phyloP scores from a whole-genome alignment of 192 early-diverging fungal genomes.

The Coemansia sp. region DNA sequence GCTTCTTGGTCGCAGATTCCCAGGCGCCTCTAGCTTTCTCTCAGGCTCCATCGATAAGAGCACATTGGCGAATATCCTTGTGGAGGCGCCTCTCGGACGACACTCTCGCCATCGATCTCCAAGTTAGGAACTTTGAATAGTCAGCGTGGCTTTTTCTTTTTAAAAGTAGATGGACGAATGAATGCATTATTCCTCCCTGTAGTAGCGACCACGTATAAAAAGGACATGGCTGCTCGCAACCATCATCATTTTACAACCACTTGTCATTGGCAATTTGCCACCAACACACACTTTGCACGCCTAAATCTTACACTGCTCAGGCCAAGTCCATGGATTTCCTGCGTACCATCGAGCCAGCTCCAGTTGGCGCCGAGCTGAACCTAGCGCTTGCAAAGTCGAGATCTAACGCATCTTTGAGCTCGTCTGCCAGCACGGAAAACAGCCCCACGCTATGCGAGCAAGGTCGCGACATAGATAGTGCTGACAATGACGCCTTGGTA shows the following conservation, averaged over 20 bases:
- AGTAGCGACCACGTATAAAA: background rate
- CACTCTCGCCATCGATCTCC: background rate
- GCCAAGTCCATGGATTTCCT: background rate
- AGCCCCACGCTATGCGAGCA: slow-evolving; percentile 37
- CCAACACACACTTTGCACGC: background rate
- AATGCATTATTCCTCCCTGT: background rate
- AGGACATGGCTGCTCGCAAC: background rate
- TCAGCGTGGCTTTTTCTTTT: background rate
- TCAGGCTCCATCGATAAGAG: slow-evolving; percentile 1
- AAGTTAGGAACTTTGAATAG: background rate
- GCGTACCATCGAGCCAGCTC: background rate
- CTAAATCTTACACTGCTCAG: no score
- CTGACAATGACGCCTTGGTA: slow-evolving; percentile 1
- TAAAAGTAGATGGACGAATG: background rate
- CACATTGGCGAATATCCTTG: background rate
- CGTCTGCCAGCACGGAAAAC: slow-evolving; percentile 10
- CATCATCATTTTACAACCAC: background rate
- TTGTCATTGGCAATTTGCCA: background rate
- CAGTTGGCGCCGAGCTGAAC: background rate
- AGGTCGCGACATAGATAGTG: background rate
- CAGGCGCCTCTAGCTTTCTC: background rate
- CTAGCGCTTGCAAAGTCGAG: slow-evolving; percentile 22
- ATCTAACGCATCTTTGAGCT: slow-evolving; percentile 19
- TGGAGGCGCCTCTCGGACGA: background rate
- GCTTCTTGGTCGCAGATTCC: background rate